Evolutionary conservation across 495 filamentous ascomycete species (phyloP).

Genomic region (Antarctomyces pellizariae): DNA sequence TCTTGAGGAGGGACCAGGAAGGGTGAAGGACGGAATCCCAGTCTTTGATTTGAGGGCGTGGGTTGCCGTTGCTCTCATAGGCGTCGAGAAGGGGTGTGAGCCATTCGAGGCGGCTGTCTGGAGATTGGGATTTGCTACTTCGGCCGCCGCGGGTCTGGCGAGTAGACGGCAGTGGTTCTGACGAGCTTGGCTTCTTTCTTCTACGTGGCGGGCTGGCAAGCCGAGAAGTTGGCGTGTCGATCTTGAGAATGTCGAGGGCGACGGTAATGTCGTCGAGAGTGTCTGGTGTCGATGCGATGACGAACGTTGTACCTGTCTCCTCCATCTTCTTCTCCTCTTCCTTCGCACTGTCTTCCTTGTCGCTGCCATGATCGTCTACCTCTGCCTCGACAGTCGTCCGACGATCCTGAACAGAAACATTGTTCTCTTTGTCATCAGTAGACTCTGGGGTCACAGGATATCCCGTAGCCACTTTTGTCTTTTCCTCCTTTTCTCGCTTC

Average conservation of each 20-base stretch:
- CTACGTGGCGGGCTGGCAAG: background rate
- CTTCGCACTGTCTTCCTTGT: background rate
- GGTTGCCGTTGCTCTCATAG: background rate
- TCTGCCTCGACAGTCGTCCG: background rate
- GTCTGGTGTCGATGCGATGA: background rate
- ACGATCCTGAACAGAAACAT: background rate
- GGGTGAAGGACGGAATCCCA: slow-evolving; percentile 28
- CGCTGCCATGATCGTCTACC: background rate
- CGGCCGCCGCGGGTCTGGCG: background rate
- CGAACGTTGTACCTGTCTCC: background rate
- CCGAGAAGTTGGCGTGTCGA: background rate
- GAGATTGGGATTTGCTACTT: background rate
- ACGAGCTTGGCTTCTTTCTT: background rate
- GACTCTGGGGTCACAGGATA: background rate
- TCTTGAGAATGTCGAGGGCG: background rate
- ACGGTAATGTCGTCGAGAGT: background rate
- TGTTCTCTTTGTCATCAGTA: background rate
- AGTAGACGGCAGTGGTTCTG: background rate
- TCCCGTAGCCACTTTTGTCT: too few species aligned
- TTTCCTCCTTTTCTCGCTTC: too few species aligned
- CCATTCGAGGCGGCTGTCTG: background rate
- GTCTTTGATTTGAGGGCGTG: slow-evolving; percentile 2
- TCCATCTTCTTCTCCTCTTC: slow-evolving; percentile 1
- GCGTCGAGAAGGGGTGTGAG: background rate
- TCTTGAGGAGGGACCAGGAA: slow-evolving; percentile 30